Evolutionary conservation across 1,284 basidiomycete species (phyloP).

Genomic region (Fomes fomentarius): DNA sequence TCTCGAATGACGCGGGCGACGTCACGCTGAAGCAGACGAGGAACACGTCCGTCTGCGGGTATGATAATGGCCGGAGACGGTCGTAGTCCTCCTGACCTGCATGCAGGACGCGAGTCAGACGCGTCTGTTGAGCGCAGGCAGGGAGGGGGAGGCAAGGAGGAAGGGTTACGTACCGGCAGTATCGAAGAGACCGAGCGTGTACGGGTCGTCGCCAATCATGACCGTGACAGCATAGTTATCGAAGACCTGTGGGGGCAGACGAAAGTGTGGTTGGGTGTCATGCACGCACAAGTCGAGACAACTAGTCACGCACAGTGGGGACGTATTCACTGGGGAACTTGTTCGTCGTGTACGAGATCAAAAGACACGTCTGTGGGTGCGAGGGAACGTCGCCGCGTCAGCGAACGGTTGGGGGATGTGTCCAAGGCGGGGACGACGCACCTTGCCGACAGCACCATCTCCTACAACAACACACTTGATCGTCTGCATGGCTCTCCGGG

Average conservation of each 20-base stretch:
- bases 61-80: conserved; percentile 96
- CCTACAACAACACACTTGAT: conserved; percentile 99
- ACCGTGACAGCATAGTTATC: conserved; percentile 99
- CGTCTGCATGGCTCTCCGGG: conserved; percentile 76
- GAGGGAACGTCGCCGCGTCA: neutral
- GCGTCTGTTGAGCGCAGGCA: conserved; percentile 3
- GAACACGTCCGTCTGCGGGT: conserved; percentile 99
- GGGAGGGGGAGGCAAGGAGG: conserved; percentile 1
- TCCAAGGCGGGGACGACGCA: conserved; percentile 40
- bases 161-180: conserved; percentile 80
- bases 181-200: conserved; percentile 98
- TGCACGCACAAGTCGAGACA: conserved; percentile 16
- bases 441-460: conserved; percentile 99
- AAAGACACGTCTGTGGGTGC: conserved; percentile 95
- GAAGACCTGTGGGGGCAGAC: conserved; percentile 68
- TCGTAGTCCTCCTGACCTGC: conserved; percentile 99
- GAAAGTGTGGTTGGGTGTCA: conserved; percentile 29
- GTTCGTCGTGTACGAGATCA: conserved; percentile 99
- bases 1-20: conserved; percentile 98
- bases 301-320: conserved; percentile 78
- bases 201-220: conserved; percentile 99
- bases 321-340: conserved; percentile 99
- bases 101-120: conserved; percentile 6
- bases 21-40: conserved; percentile 99
- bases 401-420: conserved; percentile 3